Evolutionary conservation across 2,329 filamentous ascomycete species (phyloP).

Genomic region (Colletotrichum eremochloae): DNA sequence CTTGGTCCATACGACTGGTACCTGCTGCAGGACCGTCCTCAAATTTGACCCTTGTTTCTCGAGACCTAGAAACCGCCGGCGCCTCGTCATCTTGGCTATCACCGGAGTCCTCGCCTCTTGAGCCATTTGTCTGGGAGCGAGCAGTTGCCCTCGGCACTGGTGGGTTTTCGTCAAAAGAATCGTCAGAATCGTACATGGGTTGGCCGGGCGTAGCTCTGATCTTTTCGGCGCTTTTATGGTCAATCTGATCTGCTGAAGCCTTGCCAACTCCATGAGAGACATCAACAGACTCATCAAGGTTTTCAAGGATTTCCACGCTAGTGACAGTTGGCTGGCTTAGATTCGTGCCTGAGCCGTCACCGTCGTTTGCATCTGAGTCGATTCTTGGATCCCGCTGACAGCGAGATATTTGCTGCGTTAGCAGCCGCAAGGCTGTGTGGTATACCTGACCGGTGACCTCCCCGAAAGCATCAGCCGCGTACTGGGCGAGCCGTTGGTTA

Average conservation of each 20-base stretch:
- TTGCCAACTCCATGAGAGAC: constrained; percentile 71
- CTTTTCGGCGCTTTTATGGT: constrained; percentile 62
- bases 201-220: constrained; percentile 53
- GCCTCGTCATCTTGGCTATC: constrained; percentile 46
- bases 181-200: constrained; percentile 50
- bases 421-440: constrained; percentile 75
- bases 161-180: constrained; percentile 50
- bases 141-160: constrained; percentile 44
- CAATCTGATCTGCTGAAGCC: constrained; percentile 60
- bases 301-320: constrained; percentile 69
- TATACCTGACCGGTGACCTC: constrained; percentile 84
- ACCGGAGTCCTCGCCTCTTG: constrained; percentile 52
- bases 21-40: constrained; percentile 59
- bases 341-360: constrained; percentile 45
- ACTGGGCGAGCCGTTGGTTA: constrained; percentile 80
- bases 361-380: constrained; percentile 57
- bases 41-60: constrained; percentile 64
- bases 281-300: constrained; percentile 65
- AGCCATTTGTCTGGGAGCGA: constrained; percentile 47
- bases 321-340: constrained; percentile 57
- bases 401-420: constrained; percentile 77
- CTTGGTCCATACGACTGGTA: constrained; percentile 66
- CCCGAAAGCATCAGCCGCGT: constrained; percentile 79
- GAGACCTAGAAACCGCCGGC: constrained; percentile 45
- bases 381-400: constrained; percentile 73